These are phyloP conservation scores for Phytophthora pinifolia DNA, from an alignment of 352 stramenopile species.

Conservation along the genomic window DNA sequence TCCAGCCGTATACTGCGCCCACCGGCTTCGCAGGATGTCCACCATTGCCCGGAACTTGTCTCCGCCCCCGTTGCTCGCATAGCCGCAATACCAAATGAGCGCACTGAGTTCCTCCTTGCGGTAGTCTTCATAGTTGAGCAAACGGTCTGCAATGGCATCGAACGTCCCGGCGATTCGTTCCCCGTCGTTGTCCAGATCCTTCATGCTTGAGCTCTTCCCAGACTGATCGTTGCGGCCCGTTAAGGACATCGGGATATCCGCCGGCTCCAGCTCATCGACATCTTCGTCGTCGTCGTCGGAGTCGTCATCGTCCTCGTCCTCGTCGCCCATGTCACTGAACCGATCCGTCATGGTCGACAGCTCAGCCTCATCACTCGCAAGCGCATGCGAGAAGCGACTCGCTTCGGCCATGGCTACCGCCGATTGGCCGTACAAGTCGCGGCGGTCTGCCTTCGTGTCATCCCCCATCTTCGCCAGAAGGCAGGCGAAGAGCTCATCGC, in stretches of 20 bases:
- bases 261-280: conserved; percentile 40
- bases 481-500: conserved; percentile 55
- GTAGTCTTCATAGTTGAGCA: conserved; percentile 62
- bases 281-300: conserved; percentile 50
- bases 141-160: conserved; percentile 49
- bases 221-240: conserved; percentile 31
- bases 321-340: conserved; percentile 32
- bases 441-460: conserved; percentile 38
- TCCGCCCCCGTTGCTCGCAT: conserved; percentile 26
- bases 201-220: conserved; percentile 34
- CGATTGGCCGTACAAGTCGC: conserved; percentile 76
- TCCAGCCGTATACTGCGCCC: conserved; percentile 25
- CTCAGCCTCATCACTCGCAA: conserved; percentile 20
- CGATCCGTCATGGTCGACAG: conserved; percentile 17
- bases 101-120: conserved; percentile 59
- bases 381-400: conserved; percentile 29
- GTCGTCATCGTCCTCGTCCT: conserved; percentile 40
- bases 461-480: conserved; percentile 52
- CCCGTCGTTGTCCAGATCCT: too few relatives aligned
- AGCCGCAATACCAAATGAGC: conserved; percentile 67
- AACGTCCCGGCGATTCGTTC: too few relatives aligned
- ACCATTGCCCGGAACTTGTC: conserved; percentile 45
- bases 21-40: conserved; percentile 48
- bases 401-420: conserved; percentile 46
- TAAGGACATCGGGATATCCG: conserved; percentile 56